phyloP scores from a whole-genome alignment of 2,329 filamentous ascomycete species.

The Monilinia laxa region DNA sequence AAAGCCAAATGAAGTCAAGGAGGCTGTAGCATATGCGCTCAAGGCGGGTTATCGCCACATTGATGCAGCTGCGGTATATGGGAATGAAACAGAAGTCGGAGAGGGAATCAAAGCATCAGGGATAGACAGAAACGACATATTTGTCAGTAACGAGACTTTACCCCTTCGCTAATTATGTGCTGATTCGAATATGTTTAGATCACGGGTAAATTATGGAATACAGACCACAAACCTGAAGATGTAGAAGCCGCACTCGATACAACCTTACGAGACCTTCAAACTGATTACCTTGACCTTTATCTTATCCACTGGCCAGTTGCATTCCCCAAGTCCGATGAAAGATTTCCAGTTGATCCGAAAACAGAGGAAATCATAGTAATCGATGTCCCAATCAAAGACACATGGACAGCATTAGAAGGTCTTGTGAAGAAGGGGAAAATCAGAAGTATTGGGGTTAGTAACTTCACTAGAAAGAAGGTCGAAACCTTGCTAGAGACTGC shows the following conservation, averaged over 20 bases:
- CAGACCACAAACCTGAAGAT: constrained; percentile 69
- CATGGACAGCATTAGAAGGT: constrained; percentile 45
- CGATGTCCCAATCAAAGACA: constrained; percentile 40
- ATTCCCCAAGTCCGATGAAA: constrained; percentile 27
- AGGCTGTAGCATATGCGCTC: constrained; percentile 43
- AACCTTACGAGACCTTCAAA: constrained; percentile 69
- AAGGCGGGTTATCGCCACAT: constrained; percentile 54
- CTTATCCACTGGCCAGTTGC: constrained; percentile 82
- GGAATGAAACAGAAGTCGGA: constrained; percentile 81
- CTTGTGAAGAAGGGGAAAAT: constrained; percentile 44
- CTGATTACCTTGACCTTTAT: constrained; percentile 80
- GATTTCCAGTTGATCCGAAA: constrained; percentile 28
- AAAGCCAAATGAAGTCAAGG: constrained; percentile 45
- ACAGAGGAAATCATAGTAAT: constrained; percentile 27
- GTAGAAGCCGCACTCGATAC: constrained; percentile 67
- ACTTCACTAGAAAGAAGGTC: constrained; percentile 48
- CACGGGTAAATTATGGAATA: constrained; percentile 69
- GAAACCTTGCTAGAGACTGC: constrained; percentile 50
- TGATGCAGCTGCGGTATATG: constrained; percentile 68
- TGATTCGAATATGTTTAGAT: constrained; percentile 48
- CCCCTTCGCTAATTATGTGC: not conserved
- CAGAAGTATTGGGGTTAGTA: constrained; percentile 52
- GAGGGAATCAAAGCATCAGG: constrained; percentile 69
- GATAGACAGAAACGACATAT: constrained; percentile 62
- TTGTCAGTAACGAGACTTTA: constrained; percentile 39